phyloP scores from a whole-genome alignment of 352 stramenopile genomes.

The Globisporangium nodosum region DNA sequence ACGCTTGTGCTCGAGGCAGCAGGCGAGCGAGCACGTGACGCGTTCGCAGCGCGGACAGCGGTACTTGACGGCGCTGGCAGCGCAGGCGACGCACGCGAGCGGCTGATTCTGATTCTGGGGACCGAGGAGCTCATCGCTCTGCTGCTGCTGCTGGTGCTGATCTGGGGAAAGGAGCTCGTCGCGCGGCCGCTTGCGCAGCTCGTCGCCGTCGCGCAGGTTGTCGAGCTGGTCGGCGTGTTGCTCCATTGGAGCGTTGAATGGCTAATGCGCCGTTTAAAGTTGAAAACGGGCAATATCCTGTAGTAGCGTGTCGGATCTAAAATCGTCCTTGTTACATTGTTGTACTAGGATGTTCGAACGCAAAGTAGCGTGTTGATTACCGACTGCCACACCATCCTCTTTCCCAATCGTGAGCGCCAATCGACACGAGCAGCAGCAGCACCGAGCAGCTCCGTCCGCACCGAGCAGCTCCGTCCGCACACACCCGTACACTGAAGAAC shows the following conservation, averaged over 20 bases:
- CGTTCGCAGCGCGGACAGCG: constrained; percentile 80
- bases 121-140: neutral
- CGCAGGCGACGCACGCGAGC: constrained; percentile 42
- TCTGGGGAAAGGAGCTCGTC: neutral
- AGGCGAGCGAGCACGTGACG: constrained; percentile 76
- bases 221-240: neutral
- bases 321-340: no score
- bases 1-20: constrained; percentile 80
- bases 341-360: no score
- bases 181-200: constrained; percentile 28
- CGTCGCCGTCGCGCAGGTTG: neutral
- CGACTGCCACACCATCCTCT: no score
- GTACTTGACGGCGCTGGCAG: constrained; percentile 64
- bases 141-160: constrained; percentile 4
- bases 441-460: no score
- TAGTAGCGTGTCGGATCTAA: no score
- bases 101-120: neutral
- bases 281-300: no score
- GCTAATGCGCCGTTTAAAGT: neutral
- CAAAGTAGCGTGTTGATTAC: no score
- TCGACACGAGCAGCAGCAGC: no score
- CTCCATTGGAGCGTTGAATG: neutral
- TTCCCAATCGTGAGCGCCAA: no score
- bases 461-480: neutral
- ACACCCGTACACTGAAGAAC: neutral